Evolutionary conservation across 2,329 filamentous ascomycete species (phyloP).

Genomic region (Venturia nashicola): DNA sequence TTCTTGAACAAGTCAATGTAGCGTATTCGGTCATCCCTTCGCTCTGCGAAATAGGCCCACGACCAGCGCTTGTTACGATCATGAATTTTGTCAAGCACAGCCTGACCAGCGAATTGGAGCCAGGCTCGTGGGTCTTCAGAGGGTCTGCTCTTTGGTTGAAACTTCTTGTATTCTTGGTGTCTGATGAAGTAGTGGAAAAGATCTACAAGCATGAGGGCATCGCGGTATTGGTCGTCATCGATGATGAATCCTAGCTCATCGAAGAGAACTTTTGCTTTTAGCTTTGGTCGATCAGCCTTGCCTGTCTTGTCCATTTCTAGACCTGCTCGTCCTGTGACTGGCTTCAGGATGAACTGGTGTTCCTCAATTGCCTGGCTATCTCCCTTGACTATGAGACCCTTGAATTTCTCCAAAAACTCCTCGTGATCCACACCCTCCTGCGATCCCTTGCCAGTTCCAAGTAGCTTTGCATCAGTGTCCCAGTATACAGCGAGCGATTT

Average conservation of each 20-base stretch:
- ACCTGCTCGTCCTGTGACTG: constrained; percentile 88
- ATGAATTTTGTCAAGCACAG: constrained; percentile 86
- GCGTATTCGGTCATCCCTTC: constrained; percentile 72
- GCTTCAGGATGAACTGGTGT: constrained; percentile 92
- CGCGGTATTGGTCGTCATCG: constrained; percentile 93
- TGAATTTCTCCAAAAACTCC: constrained; percentile 67
- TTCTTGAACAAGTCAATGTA: constrained; percentile 98
- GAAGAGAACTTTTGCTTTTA: constrained; percentile 84
- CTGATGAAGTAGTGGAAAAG: constrained; percentile 97
- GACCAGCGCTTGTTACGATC: constrained; percentile 88
- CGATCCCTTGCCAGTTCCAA: constrained; percentile 70
- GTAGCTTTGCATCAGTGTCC: constrained; percentile 83
- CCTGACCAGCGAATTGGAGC: constrained; percentile 82
- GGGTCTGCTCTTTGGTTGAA: constrained; percentile 72
- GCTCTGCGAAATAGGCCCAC: constrained; percentile 89
- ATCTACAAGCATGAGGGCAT: constrained; percentile 95
- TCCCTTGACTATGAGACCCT: constrained; percentile 63
- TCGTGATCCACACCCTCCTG: constrained; percentile 55
- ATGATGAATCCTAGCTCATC: constrained; percentile 97
- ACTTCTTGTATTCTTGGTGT: constrained; percentile 91
- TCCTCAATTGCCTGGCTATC: constrained; percentile 43
- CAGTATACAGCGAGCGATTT: constrained; percentile 90
- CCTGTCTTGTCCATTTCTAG: constrained; percentile 92
- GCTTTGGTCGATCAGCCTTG: constrained; percentile 63
- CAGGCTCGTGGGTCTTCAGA: constrained; percentile 89